Percentiles rank a stretch among this genome's conserved stretches.
phyloP scores from a whole-genome alignment of 75 land plant species.

The Cunninghamia lanceolata region DNA sequence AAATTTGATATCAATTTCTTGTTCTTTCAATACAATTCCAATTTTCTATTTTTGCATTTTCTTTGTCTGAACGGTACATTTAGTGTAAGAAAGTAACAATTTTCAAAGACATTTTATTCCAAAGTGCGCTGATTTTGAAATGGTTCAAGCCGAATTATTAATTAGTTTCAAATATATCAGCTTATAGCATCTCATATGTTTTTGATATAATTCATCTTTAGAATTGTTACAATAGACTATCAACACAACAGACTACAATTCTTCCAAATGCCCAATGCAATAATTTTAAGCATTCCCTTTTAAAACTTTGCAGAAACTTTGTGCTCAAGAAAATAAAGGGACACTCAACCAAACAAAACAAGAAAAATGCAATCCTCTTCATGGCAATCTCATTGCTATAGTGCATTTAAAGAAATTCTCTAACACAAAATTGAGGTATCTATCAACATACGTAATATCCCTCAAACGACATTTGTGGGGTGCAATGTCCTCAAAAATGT shows the following conservation, averaged over 20 bases:
- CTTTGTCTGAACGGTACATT: background rate
- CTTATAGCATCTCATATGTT: background rate
- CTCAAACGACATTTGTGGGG: conserved; percentile 88
- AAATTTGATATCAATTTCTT: background rate
- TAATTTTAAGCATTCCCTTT: background rate
- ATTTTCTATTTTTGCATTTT: background rate
- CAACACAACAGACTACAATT: background rate
- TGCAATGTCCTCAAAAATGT: conserved; percentile 45
- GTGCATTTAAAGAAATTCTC: background rate
- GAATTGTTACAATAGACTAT: background rate
- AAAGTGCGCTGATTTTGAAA: background rate
- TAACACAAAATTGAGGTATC: background rate
- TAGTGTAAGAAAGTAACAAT: background rate
- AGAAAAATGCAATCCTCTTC: background rate
- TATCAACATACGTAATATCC: conserved; percentile 71
- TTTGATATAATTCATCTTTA: background rate
- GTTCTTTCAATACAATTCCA: background rate
- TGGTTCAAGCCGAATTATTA: background rate
- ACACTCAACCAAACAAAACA: background rate
- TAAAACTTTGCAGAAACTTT: background rate
- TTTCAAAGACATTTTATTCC: background rate
- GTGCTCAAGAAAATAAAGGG: background rate
- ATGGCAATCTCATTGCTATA: background rate
- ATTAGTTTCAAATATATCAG: background rate
- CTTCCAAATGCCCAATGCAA: background rate